Evolutionary conservation across 495 filamentous ascomycete genomes (phyloP).

Genomic region (Talaromyces proteolyticus): DNA sequence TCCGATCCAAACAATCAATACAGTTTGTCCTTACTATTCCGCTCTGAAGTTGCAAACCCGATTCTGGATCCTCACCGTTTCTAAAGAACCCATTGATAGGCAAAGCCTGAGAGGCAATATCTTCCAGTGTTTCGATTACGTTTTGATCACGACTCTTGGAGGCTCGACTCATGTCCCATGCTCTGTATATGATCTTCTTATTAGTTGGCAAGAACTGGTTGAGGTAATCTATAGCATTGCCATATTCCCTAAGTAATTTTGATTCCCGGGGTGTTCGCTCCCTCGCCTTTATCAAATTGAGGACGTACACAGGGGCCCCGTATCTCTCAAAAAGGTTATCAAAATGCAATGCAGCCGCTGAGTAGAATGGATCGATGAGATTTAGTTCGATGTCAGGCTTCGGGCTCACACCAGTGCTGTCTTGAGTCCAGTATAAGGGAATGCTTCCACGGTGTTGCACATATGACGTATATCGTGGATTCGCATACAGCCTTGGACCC

Average conservation of each 20-base stretch:
- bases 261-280: constrained; percentile 92
- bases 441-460: constrained; percentile 97
- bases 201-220: constrained; percentile 86
- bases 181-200: constrained; percentile 84
- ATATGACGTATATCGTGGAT: constrained; percentile 90
- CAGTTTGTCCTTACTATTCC: constrained; percentile 94
- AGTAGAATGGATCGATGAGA: constrained; percentile 91
- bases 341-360: constrained; percentile 93
- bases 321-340: constrained; percentile 94
- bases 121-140: constrained; percentile 86
- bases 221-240: constrained; percentile 81
- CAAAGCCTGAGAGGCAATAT: constrained; percentile 81
- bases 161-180: constrained; percentile 97
- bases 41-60: constrained; percentile 70
- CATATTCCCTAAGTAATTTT: constrained; percentile 82
- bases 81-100: constrained; percentile 88
- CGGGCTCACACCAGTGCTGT: constrained; percentile 89
- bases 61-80: constrained; percentile 67
- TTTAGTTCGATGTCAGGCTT: constrained; percentile 95
- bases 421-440: constrained; percentile 95
- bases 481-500: constrained; percentile 77
- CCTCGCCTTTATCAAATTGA: constrained; percentile 90
- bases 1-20: constrained; percentile 94
- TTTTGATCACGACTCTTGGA: constrained; percentile 94
- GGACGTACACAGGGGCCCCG: constrained; percentile 79